These are phyloP conservation scores for Penicillium mononematosum DNA, from an alignment of 495 filamentous ascomycete genomes.

Conservation along the genomic window DNA sequence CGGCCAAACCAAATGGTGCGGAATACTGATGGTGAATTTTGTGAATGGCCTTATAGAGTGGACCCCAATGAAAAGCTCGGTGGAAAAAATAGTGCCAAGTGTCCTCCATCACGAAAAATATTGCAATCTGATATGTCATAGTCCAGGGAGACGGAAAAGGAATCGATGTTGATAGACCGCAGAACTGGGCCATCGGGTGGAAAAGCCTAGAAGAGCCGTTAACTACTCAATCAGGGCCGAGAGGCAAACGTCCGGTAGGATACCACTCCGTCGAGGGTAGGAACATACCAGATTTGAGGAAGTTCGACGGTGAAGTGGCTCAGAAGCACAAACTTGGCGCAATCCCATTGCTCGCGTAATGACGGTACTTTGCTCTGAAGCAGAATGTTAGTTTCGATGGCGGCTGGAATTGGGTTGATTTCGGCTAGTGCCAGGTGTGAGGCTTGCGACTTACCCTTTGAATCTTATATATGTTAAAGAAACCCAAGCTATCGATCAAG, in stretches of 20 bases:
- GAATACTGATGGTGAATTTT: slow-evolving; percentile 99
- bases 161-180: slow-evolving; percentile 82
- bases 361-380: slow-evolving; percentile 84
- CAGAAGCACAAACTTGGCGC: slow-evolving; percentile 85
- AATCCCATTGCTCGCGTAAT: slow-evolving; percentile 86
- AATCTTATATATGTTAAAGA: slow-evolving; percentile 84
- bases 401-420: slow-evolving; percentile 13
- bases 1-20: slow-evolving; percentile 92
- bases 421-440: slow-evolving; percentile 15
- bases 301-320: slow-evolving; percentile 96
- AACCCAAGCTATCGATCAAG: slow-evolving; percentile 80
- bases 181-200: slow-evolving; percentile 94
- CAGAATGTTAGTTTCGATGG: slow-evolving; percentile 9
- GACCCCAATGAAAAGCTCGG: slow-evolving; percentile 91
- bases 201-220: slow-evolving; percentile 60
- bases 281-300: slow-evolving; percentile 83
- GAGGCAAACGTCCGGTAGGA: slow-evolving; percentile 4
- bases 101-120: slow-evolving; percentile 96
- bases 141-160: slow-evolving; percentile 83
- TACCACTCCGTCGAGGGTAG: slow-evolving; percentile 18
- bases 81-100: slow-evolving; percentile 98
- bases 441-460: slow-evolving; percentile 59
- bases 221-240: slow-evolving; percentile 10
- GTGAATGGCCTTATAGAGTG: slow-evolving; percentile 90
- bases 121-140: slow-evolving; percentile 86